phyloP scores from a whole-genome alignment of 1,284 basidiomycete genomes.

The Austropuccinia psidii region DNA sequence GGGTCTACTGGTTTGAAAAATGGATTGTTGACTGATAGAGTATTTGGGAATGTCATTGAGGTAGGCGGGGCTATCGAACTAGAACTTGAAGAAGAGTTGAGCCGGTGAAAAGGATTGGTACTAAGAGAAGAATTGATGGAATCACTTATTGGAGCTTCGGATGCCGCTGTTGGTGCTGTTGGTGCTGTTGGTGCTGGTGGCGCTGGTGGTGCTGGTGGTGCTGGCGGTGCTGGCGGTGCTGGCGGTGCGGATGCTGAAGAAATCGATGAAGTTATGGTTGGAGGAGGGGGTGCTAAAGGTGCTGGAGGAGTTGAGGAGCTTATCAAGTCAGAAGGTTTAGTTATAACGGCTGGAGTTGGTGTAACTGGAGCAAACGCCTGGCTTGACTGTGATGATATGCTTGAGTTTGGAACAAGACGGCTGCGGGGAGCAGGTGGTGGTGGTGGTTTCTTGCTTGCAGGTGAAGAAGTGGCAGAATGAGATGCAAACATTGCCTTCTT shows the following conservation, averaged over 20 bases:
- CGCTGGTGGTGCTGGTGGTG: constrained; percentile 44
- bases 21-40: constrained; percentile 47
- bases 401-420: constrained; percentile 43
- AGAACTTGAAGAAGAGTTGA: constrained; percentile 29
- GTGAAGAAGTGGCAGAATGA: constrained; percentile 40
- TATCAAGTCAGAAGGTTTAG: constrained; percentile 47
- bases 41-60: constrained; percentile 45
- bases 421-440: constrained; percentile 40
- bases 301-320: constrained; percentile 45
- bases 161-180: constrained; percentile 44
- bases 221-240: constrained; percentile 48
- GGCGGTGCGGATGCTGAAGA: constrained; percentile 43
- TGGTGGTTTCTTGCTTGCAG: constrained; percentile 36
- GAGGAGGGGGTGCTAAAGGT: constrained; percentile 45
- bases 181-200: constrained; percentile 41
- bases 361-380: constrained; percentile 32
- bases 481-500: constrained; percentile 45
- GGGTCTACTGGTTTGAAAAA: constrained; percentile 45
- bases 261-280: constrained; percentile 42
- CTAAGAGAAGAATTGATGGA: constrained; percentile 31
- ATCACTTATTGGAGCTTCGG: constrained; percentile 45
- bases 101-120: constrained; percentile 41
- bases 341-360: constrained; percentile 41
- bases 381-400: constrained; percentile 42
- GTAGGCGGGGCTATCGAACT: constrained; percentile 47